Conservation (phyloP, 345 rosid genomes). For the Alliaria petiolata region DNA sequence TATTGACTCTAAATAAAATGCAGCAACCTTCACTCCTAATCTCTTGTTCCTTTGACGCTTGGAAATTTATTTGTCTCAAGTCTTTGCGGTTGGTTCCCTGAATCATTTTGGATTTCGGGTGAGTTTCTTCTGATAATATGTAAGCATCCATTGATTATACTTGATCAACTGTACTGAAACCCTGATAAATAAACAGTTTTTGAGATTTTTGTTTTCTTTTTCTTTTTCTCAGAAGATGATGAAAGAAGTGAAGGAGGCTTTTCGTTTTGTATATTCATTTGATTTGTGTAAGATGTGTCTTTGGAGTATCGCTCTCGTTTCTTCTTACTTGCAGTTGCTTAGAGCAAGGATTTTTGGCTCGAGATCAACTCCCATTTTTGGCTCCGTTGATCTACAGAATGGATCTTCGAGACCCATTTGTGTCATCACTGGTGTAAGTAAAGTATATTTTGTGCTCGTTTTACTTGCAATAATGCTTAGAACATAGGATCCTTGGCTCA, state of each 20-base stretch:
- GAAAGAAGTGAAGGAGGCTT: slow-evolving; percentile 35
- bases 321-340: slow-evolving; percentile 52
- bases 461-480: neutral
- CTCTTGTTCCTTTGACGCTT: neutral
- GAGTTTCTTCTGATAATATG: neutral
- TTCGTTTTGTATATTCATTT: slow-evolving; percentile 41
- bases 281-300: slow-evolving; percentile 64
- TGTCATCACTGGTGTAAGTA: slow-evolving; percentile 65
- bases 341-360: slow-evolving; percentile 33
- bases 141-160: neutral
- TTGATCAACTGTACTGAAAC: neutral
- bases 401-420: slow-evolving; percentile 48
- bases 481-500: neutral
- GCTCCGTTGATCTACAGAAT: slow-evolving; percentile 21
- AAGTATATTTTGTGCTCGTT: neutral
- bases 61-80: neutral
- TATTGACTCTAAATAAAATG: neutral
- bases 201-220: neutral
- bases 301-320: slow-evolving; percentile 53
- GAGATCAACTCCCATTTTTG: slow-evolving; percentile 22
- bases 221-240: slow-evolving; percentile 10
- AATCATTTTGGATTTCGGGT: too few species aligned
- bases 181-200: neutral
- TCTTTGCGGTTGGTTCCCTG: too few species aligned
- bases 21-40: neutral